phyloP scores from a whole-genome alignment of 257 asterid genomes.

The Solanum sparsipilum region DNA sequence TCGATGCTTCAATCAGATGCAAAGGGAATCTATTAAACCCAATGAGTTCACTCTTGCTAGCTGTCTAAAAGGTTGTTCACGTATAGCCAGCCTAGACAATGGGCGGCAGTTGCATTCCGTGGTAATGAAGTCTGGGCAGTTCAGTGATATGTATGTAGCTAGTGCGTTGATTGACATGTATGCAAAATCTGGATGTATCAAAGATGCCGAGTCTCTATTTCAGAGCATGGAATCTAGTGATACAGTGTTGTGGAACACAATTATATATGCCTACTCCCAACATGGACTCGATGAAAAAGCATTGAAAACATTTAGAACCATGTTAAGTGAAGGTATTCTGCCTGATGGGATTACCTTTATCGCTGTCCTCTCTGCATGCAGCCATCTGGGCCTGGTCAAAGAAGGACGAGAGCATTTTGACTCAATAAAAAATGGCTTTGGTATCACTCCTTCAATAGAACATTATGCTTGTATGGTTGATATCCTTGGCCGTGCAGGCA shows the following conservation, averaged over 20 bases:
- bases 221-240: constrained; percentile 23
- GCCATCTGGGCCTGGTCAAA: constrained; percentile 70
- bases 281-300: constrained; percentile 68
- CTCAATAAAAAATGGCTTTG: constrained; percentile 38
- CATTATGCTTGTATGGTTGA: constrained; percentile 85
- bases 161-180: constrained; percentile 70
- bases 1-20: constrained; percentile 54
- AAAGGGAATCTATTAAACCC: constrained; percentile 43
- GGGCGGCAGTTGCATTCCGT: constrained; percentile 64
- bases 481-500: constrained; percentile 71
- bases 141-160: constrained; percentile 37
- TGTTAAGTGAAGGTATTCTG: constrained; percentile 28
- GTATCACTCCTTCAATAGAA: constrained; percentile 47
- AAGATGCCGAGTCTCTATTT: constrained; percentile 59
- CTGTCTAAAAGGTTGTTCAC: constrained; percentile 59
- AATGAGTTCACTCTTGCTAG: constrained; percentile 68
- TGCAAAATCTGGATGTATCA: constrained; percentile 65
- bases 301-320: constrained; percentile 39
- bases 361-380: constrained; percentile 72
- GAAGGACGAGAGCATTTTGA: constrained; percentile 51
- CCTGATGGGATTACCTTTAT: constrained; percentile 66
- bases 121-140: constrained; percentile 46
- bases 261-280: constrained; percentile 60
- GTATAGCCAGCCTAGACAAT: constrained; percentile 49
- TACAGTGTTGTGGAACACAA: constrained; percentile 78